Percentiles rank a stretch among this genome's conserved stretches.
Conservation (phyloP, 495 filamentous ascomycete genomes). For the Xylaria curta region DNA sequence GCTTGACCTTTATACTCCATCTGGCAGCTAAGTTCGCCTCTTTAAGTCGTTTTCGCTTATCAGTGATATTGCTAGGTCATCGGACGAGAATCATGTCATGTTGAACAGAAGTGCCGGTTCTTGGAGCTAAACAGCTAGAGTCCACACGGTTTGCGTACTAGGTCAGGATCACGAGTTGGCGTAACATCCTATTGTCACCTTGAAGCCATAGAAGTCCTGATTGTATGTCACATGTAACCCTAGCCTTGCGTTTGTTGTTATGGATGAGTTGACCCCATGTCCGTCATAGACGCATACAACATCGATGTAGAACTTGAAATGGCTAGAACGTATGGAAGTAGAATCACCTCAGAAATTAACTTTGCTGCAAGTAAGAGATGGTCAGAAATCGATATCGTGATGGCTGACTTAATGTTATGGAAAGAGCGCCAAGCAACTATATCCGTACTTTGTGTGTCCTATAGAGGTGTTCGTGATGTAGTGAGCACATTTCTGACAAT, state of each 20-base stretch:
- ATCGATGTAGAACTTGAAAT: neutral
- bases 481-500: neutral
- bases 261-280: neutral
- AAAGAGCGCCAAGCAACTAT: conserved; percentile 6
- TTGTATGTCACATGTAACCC: neutral
- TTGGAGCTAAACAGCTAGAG: neutral
- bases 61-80: neutral
- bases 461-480: neutral
- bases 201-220: neutral
- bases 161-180: conserved; percentile 1
- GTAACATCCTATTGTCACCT: neutral
- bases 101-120: neutral
- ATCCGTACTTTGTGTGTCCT: neutral
- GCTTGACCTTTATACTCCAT: conserved; percentile 13
- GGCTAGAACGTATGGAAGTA: neutral
- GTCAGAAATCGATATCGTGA: neutral
- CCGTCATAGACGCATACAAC: neutral
- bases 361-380: neutral
- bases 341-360: conserved; percentile 1
- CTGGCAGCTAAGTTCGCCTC: neutral
- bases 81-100: neutral
- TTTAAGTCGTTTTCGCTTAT: neutral
- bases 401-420: neutral
- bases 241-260: too few relatives aligned
- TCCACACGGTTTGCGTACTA: neutral